Base-by-base conservation (phyloP, 1,284 basidiomycete species). In the Xerocomus nothofagi region DNA sequence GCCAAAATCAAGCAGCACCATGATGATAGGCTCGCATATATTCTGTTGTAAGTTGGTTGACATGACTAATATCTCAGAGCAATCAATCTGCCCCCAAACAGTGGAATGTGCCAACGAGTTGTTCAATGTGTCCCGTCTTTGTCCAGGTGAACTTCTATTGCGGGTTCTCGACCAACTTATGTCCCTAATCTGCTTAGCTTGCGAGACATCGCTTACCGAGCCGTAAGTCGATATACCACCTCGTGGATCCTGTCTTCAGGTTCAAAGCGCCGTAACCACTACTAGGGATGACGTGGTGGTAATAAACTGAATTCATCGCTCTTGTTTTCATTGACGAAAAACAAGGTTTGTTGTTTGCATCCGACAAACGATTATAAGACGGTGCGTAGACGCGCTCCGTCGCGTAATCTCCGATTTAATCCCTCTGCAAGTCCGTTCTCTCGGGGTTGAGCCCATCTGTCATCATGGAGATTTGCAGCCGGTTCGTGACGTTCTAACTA, bases 281-380 rank as follows among this genome's bases (percentile, higher is more conserved):
- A 5, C 23, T 49, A 91, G 90, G 14, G 89, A 93, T 61, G 90
- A 93, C 57, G 85, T 91, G 24, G 88, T 91, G 55, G 88, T 89
- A 69, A 65, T 40, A 71, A 62, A 14, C 30, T 23, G 44, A 30
- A 50, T 53, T 36, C 26, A 26, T 20, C 38, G 2, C 12, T 23
- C 10, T 45, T 11, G 21, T 41, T 4, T 24, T 3, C 38, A 39
- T 44, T 59, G 42, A 59, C 48, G 32, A 38, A 34, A 30, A 20
- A 15, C 8, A 55, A 91, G 88, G 78, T 90, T 33, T 86, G 83
- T 70, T 86, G 88, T 6, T 65, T 90, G 20, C 84, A 86, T 61
- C 88, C 89, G 0, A 84, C 88, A 2, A 91, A 91, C 62, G 88
- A 91, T 66, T 91, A 91, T 68, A 91, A 91, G 72, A 91, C 89